Conservation (phyloP, 495 filamentous ascomycete species). For the Xanthoparmelia taractica region DNA sequence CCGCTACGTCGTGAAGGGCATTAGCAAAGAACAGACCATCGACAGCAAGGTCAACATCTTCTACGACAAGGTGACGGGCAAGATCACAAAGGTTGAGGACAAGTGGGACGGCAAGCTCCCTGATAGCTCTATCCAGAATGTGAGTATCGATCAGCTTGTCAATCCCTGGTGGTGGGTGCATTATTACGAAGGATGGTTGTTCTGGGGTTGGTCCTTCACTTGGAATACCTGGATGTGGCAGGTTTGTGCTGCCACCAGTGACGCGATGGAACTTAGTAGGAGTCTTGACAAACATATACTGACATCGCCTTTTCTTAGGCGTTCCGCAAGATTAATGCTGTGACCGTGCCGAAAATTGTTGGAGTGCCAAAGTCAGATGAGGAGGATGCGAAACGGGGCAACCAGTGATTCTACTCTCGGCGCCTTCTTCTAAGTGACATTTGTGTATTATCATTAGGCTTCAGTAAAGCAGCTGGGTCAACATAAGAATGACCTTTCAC, state of each 20-base stretch:
- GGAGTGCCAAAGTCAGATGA: conserved; percentile 50
- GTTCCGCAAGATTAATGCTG: conserved; percentile 48
- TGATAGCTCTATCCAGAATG: conserved; percentile 40
- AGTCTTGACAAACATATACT: conserved; percentile 17
- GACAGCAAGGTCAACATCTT: conserved; percentile 42
- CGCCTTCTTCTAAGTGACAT: background rate
- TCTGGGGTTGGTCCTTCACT: conserved; percentile 34
- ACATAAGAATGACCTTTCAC: background rate
- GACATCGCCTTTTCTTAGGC: conserved; percentile 33
- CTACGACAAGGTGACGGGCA: conserved; percentile 33
- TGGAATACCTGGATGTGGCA: conserved; percentile 31
- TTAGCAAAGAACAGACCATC: conserved; percentile 47
- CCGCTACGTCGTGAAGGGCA: conserved; percentile 46
- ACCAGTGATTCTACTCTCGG: conserved; percentile 13
- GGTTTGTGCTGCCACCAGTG: conserved; percentile 23
- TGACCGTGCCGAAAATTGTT: conserved; percentile 47
- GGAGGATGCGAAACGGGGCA: conserved; percentile 38
- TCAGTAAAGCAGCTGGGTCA: background rate
- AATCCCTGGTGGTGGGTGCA: conserved; percentile 36
- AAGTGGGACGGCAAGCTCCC: conserved; percentile 49
- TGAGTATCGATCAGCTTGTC: conserved; percentile 35
- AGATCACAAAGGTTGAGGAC: conserved; percentile 49
- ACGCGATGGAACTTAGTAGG: background rate
- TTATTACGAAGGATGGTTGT: conserved; percentile 34
- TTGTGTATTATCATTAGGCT: background rate